phyloP scores from a whole-genome alignment of 371 early-diverging fungal species.

The Haplosporangium sp. region DNA sequence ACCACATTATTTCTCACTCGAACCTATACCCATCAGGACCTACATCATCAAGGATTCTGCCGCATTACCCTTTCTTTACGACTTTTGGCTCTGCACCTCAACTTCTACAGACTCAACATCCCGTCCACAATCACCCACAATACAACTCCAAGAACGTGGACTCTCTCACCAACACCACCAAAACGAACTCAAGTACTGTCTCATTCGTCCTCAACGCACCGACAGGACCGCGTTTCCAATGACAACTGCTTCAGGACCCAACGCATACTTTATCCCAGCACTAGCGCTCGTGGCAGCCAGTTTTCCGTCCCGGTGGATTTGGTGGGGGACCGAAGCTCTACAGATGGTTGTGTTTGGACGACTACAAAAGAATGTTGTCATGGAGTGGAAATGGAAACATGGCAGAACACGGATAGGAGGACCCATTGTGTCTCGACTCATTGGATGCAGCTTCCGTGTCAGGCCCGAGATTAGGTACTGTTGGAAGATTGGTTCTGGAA shows the following conservation, averaged over 20 bases:
- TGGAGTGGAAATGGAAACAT: slow-evolving; percentile 49
- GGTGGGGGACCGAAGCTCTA: slow-evolving; percentile 50
- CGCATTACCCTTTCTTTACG: slow-evolving; percentile 24
- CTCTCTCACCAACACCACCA: slow-evolving; percentile 8
- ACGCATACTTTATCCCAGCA: slow-evolving; percentile 40
- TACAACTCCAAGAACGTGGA: slow-evolving; percentile 32
- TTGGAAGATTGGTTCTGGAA: slow-evolving; percentile 42
- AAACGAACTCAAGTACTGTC: slow-evolving; percentile 34
- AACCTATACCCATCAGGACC: slow-evolving; percentile 38
- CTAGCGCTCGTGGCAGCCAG: slow-evolving; percentile 28
- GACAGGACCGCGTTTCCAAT: slow-evolving; percentile 39
- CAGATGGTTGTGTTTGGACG: slow-evolving; percentile 51
- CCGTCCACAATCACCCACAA: slow-evolving; percentile 22
- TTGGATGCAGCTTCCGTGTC: slow-evolving; percentile 37
- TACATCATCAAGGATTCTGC: slow-evolving; percentile 40
- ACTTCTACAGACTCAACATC: slow-evolving; percentile 6
- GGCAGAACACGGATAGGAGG: slow-evolving; percentile 36
- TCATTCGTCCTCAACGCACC: slow-evolving; percentile 36
- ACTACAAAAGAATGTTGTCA: slow-evolving; percentile 34
- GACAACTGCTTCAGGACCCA: slow-evolving; percentile 11
- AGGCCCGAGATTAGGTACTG: slow-evolving; percentile 34
- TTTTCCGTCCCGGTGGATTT: slow-evolving; percentile 38
- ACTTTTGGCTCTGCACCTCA: slow-evolving; percentile 37
- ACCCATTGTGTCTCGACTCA: slow-evolving; percentile 24
- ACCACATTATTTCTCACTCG: slow-evolving; percentile 47